Evolutionary conservation across 345 rosid species (phyloP).

Genomic region (Linum usitatissimum): DNA sequence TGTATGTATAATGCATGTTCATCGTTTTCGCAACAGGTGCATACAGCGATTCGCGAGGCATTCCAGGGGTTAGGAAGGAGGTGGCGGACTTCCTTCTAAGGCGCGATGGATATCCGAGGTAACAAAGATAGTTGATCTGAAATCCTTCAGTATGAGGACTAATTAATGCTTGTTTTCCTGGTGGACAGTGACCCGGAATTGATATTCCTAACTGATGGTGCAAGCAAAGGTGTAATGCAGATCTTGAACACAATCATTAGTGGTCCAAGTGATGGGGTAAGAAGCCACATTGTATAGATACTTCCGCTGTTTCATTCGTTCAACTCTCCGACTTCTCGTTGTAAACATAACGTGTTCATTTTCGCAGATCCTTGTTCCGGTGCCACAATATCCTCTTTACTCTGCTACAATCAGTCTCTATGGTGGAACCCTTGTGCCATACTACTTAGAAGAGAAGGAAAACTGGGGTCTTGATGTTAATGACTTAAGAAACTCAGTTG

Average conservation of each 20-base stretch:
- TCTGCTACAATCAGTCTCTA: conserved; percentile 79
- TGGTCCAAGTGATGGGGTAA: conserved; percentile 86
- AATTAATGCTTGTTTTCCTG: conserved; percentile 2
- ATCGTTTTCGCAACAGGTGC: conserved; percentile 40
- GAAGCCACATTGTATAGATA: conserved; percentile 16
- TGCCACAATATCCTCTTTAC: conserved; percentile 97
- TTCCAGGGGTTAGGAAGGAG: conserved; percentile 84
- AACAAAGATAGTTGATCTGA: conserved; percentile 16
- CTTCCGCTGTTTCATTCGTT: background rate
- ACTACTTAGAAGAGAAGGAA: conserved; percentile 83
- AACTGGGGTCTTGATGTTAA: conserved; percentile 93
- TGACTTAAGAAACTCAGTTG: conserved; percentile 71
- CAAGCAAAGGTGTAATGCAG: conserved; percentile 99
- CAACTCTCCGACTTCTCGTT: background rate
- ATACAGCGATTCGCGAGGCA: conserved; percentile 93
- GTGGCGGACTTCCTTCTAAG: conserved; percentile 85
- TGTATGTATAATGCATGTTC: background rate
- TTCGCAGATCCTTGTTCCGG: conserved; percentile 82
- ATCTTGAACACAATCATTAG: conserved; percentile 77
- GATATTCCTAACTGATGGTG: conserved; percentile 95
- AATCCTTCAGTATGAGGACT: background rate
- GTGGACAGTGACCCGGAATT: conserved; percentile 80
- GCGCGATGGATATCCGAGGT: conserved; percentile 98
- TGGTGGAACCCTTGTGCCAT: conserved; percentile 95
- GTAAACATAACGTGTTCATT: background rate